Evolutionary conservation across 2,329 filamentous ascomycete genomes (phyloP).

Genomic region (Magnaporthales sp.): DNA sequence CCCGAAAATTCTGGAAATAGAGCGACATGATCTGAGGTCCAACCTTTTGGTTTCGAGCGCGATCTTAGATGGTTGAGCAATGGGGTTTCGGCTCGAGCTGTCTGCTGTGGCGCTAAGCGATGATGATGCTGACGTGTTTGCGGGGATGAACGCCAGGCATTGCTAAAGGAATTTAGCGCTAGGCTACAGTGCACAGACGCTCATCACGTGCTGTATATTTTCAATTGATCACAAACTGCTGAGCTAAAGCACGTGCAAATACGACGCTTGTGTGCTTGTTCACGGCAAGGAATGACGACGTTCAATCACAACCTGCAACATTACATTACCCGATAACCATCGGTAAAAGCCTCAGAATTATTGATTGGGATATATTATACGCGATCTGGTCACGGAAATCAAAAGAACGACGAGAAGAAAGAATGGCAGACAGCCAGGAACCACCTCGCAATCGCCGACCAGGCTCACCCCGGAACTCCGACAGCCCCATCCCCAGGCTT

Average conservation of each 20-base stretch:
- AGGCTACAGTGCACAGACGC: background rate
- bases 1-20: too few relatives aligned
- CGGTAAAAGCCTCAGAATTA: background rate
- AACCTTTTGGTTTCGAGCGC: too few relatives aligned
- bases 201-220: background rate
- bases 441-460: background rate
- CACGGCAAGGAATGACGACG: background rate
- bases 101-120: too few relatives aligned
- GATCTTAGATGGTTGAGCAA: too few relatives aligned
- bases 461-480: background rate
- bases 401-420: background rate
- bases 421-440: background rate
- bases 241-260: background rate
- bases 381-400: background rate
- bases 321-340: background rate
- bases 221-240: background rate
- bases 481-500: background rate
- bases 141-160: background rate
- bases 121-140: background rate
- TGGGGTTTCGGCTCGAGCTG: too few relatives aligned
- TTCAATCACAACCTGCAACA: background rate
- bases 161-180: background rate
- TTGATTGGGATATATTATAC: background rate
- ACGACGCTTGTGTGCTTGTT: background rate
- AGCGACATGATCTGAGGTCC: too few relatives aligned